Evolutionary conservation across 352 stramenopile genomes (phyloP), one percentile per base, ranked within the genome.

Genomic region (Pythium apleroticum): DNA sequence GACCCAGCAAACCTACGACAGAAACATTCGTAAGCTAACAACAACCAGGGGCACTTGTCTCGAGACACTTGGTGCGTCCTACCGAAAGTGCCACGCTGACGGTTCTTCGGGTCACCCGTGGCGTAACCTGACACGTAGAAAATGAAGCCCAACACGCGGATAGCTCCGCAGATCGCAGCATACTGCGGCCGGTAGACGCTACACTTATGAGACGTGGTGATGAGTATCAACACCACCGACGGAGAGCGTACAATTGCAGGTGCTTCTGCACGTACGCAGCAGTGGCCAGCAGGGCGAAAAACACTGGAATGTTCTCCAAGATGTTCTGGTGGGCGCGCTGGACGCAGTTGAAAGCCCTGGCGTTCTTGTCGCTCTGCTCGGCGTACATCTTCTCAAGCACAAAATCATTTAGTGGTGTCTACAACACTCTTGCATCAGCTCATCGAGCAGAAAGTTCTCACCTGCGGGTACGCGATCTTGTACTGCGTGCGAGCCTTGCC

Each of bases 311-410:
- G 56, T 95, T 97, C 75, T 98, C 91, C 43, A 97, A 75, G 46
- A 97, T 71, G 68, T 98, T 95, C 73, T 98, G 93, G 77, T 98
- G 91, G 25, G 80, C 86, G 48, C 93, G 80, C 73, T 98, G 93
- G 57, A 97, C 74, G 59, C 88, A 96, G 79, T 98, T 98, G 73
- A 98, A 94, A 3, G 77, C 86, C 63, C 83, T 93, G 56, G 80
- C 89, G 66, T 98, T 86, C 73, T 97, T 95, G 65, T 93, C 86
- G 57, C 71, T 87, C 69, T 94, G 74, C 60, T 97, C 86, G 0
- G 88, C 89, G 71, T 97, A 97, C 74, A 97, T 90, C 76, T 93
- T 67, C 37, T 31, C 53, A n/a, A 39, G 11, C 24, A n/a, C 6
- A 37, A n/a, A 25, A 27, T 6, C 46, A 52, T 19, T 22, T 22